Base-by-base conservation (phyloP, 768 basidiomycete species). In the Tephrocybe sp. region DNA sequence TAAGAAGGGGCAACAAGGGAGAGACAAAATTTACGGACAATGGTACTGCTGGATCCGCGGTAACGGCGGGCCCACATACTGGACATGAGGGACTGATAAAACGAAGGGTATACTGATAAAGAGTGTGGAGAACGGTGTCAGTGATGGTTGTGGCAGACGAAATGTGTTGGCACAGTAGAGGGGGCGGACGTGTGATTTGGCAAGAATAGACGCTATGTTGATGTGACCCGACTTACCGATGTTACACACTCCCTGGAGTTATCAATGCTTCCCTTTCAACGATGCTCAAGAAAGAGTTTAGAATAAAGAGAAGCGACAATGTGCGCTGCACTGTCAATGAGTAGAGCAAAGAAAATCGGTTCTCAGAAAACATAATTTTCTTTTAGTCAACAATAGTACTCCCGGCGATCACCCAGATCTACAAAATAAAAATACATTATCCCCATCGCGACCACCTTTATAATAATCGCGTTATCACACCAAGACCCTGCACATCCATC, bases 391-490 rank as follows among this genome's bases (percentile, higher is more conserved):
- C 43, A 49, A 49, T 49, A 39, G 25, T n/a, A n/a, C 13, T 5
- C 27, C 27, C 43, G 43, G 31, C 30, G 37, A 53, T 53, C 47
- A 44, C 45, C 42, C n/a, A 12, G 18, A 19, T 5, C 11, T 35
- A 35, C 34, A 35, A 37, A 37, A 44, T 25, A 51, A 50, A 38
- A 48, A 41, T 44, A 47, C 24, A 47, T n/a, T 25, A 38, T 18
- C 36, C 18, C 43, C 19, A 30, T 44, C 15, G 8, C 11, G 16
- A 27, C 18, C 22, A 22, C 16, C 12, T 8, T 79, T 59, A 86
- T 57, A 87, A 54, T 56, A 90, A 60, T 51, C 75, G 76, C 1
- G 88, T 90, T 58, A 91, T 80, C 11, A 89, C 86, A 9, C 88
- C 88, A 49, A 91, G 77, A 13, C 88, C 88, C 88, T 91, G 43